phyloP scores from a whole-genome alignment of 1,139 yeast genomes.

The Kodamaea anthophila region DNA sequence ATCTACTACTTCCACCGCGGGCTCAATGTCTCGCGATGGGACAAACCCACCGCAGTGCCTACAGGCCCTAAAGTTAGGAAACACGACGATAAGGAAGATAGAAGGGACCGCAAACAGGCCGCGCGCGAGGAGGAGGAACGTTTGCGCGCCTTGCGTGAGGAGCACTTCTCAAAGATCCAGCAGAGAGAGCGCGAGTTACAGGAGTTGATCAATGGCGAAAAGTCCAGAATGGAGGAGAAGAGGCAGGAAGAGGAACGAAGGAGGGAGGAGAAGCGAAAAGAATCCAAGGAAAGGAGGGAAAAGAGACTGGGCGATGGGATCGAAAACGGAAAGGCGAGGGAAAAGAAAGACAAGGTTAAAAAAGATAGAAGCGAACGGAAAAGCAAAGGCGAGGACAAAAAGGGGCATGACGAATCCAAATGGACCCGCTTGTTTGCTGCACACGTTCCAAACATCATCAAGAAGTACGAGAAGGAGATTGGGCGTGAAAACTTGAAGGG shows the following conservation, averaged over 20 bases:
- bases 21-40: slow-evolving; percentile 52
- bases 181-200: slow-evolving; percentile 33
- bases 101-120: slow-evolving; percentile 6
- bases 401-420: slow-evolving; percentile 24
- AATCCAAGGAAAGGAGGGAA: slow-evolving; percentile 11
- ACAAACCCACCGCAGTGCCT: slow-evolving; percentile 37
- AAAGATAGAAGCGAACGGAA: slow-evolving; percentile 3
- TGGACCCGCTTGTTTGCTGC: slow-evolving; percentile 68
- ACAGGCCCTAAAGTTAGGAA: slow-evolving; percentile 18
- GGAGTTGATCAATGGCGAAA: slow-evolving; percentile 25
- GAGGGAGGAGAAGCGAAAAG: slow-evolving; percentile 14
- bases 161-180: slow-evolving; percentile 18
- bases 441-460: slow-evolving; percentile 73
- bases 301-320: slow-evolving; percentile 4
- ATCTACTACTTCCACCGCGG: slow-evolving; percentile 52
- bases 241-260: slow-evolving; percentile 3
- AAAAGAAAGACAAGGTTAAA: slow-evolving; percentile 3
- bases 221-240: slow-evolving; percentile 9
- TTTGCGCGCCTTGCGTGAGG: slow-evolving; percentile 27
- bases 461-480: slow-evolving; percentile 56
- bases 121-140: slow-evolving; percentile 34
- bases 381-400: slow-evolving; percentile 7
- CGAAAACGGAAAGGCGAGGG: slow-evolving; percentile 1
- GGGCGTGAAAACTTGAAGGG: slow-evolving; percentile 71
- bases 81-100: slow-evolving; percentile 3